Evolutionary conservation across 2,329 filamentous ascomycete species (phyloP).

Genomic region (Alternaria solani): DNA sequence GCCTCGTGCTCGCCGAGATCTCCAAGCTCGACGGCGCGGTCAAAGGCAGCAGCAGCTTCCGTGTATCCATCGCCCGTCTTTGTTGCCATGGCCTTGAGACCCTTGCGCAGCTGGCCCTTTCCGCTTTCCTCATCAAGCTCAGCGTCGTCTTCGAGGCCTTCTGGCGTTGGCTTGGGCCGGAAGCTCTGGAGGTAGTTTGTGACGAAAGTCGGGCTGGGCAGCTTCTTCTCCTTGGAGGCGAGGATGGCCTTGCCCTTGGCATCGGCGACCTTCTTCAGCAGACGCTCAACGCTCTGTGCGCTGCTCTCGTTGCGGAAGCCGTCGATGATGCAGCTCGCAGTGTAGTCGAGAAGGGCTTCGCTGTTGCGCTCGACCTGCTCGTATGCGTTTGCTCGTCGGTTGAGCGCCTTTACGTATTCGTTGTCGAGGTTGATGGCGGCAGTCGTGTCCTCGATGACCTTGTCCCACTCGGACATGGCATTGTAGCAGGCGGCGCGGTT

Average conservation of each 20-base stretch:
- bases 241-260: slow-evolving; percentile 91
- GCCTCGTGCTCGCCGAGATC: slow-evolving; percentile 85
- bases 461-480: slow-evolving; percentile 89
- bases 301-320: slow-evolving; percentile 92
- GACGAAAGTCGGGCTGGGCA: slow-evolving; percentile 95
- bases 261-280: slow-evolving; percentile 97
- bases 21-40: slow-evolving; percentile 83
- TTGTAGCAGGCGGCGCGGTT: slow-evolving; percentile 98
- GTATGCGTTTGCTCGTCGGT: slow-evolving; percentile 95
- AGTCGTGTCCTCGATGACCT: slow-evolving; percentile 96
- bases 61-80: slow-evolving; percentile 93
- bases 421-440: slow-evolving; percentile 92
- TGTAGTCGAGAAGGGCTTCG: slow-evolving; percentile 96
- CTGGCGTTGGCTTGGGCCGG: slow-evolving; percentile 80
- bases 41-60: slow-evolving; percentile 84
- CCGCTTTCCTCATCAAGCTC: slow-evolving; percentile 81
- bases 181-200: slow-evolving; percentile 99
- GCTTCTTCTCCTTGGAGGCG: slow-evolving; percentile 78
- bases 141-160: slow-evolving; percentile 80
- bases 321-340: slow-evolving; percentile 98
- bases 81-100: slow-evolving; percentile 79
- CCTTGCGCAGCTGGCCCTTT: slow-evolving; percentile 84
- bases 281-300: slow-evolving; percentile 86
- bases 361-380: slow-evolving; percentile 91
- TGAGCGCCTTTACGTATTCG: slow-evolving; percentile 97